Conservation (phyloP, 345 rosid genomes). For the Orychophragmus violaceus region DNA sequence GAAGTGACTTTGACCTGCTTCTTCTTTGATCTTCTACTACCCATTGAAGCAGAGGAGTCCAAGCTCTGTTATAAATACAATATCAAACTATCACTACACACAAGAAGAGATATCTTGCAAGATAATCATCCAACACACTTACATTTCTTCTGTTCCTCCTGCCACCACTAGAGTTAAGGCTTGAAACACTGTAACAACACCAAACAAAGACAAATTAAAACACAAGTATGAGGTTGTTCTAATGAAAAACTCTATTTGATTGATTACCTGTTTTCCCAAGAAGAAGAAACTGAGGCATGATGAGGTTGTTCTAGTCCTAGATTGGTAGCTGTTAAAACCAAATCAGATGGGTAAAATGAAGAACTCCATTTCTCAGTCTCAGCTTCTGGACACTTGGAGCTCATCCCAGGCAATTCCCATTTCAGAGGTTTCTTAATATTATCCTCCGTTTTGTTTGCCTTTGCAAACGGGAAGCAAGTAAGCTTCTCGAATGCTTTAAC, state of each 20-base stretch:
- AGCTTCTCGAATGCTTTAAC: slow-evolving; percentile 81
- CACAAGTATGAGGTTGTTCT: neutral
- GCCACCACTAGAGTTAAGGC: slow-evolving; percentile 58
- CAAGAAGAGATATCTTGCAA: neutral
- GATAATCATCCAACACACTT: slow-evolving; percentile 9
- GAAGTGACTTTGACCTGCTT: slow-evolving; percentile 51
- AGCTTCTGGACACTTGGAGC: slow-evolving; percentile 30
- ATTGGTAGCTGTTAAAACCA: slow-evolving; percentile 55
- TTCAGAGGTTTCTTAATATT: slow-evolving; percentile 42
- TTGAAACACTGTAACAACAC: slow-evolving; percentile 37
- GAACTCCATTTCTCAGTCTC: slow-evolving; percentile 28
- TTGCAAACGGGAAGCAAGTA: slow-evolving; percentile 35
- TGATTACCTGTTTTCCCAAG: slow-evolving; percentile 54
- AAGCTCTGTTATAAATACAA: slow-evolving; percentile 47
- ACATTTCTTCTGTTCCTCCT: slow-evolving; percentile 78
- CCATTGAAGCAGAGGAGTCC: slow-evolving; percentile 55
- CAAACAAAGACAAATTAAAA: neutral
- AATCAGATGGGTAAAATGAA: slow-evolving; percentile 44
- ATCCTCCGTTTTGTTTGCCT: slow-evolving; percentile 22
- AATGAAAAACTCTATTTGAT: neutral
- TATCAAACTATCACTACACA: neutral
- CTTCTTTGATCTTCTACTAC: slow-evolving; percentile 60
- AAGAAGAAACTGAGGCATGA: slow-evolving; percentile 54
- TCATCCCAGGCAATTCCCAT: slow-evolving; percentile 84
- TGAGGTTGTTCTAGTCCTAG: slow-evolving; percentile 49